Evolutionary conservation across 2,329 filamentous ascomycete genomes (phyloP).

Genomic region (Curvularia verruculosa): DNA sequence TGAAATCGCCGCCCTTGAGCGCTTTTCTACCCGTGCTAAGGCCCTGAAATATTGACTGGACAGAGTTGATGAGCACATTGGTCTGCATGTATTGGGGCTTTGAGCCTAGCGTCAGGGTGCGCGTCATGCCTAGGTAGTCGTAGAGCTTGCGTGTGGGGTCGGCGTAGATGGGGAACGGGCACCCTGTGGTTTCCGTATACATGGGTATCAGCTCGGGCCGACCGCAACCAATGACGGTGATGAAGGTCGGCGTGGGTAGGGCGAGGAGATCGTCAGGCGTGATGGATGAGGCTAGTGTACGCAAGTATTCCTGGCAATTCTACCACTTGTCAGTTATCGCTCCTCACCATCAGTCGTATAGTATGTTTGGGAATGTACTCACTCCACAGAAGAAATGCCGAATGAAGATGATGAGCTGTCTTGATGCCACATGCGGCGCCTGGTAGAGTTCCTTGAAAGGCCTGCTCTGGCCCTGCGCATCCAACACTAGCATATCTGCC

Average conservation of each 20-base stretch:
- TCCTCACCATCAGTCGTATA: neutral
- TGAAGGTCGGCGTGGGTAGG: slow-evolving; percentile 63
- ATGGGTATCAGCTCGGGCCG: slow-evolving; percentile 69
- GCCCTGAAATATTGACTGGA: slow-evolving; percentile 64
- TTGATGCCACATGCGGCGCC: slow-evolving; percentile 42
- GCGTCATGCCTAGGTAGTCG: slow-evolving; percentile 70
- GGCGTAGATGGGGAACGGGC: slow-evolving; percentile 76
- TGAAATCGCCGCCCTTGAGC: slow-evolving; percentile 68
- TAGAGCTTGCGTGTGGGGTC: slow-evolving; percentile 73
- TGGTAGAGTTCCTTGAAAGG: slow-evolving; percentile 48
- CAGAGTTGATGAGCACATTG: slow-evolving; percentile 53
- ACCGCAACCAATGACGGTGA: slow-evolving; percentile 76
- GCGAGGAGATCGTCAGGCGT: slow-evolving; percentile 51
- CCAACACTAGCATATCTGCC: slow-evolving; percentile 45
- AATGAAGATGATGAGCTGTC: slow-evolving; percentile 74
- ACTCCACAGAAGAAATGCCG: slow-evolving; percentile 83
- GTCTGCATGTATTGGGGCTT: slow-evolving; percentile 70
- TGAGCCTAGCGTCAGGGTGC: slow-evolving; percentile 66
- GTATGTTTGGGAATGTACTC: slow-evolving; percentile 46
- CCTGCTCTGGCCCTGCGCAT: slow-evolving; percentile 42
- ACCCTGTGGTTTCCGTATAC: slow-evolving; percentile 68
- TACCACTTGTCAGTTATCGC: slow-evolving; percentile 39
- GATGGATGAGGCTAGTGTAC: slow-evolving; percentile 65
- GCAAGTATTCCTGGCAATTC: slow-evolving; percentile 79
- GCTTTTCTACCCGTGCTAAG: slow-evolving; percentile 66